Conservation (phyloP, 2,329 filamentous ascomycete genomes). For the Penicillium sp. region DNA sequence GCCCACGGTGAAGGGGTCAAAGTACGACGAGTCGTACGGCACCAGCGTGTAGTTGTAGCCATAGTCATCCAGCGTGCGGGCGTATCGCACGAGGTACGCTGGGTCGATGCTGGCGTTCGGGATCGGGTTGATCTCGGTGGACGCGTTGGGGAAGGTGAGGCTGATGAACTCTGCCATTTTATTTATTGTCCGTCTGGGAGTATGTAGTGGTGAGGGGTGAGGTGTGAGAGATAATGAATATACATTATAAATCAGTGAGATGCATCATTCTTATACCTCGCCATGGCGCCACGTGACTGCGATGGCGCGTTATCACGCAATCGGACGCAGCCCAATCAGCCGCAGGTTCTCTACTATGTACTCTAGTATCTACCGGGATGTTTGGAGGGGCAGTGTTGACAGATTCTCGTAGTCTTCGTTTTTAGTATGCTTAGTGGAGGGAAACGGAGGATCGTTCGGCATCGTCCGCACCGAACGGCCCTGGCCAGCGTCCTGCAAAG, state of each 20-base stretch:
- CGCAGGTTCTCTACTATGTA: too few species aligned
- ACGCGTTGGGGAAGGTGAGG: slow-evolving; percentile 54
- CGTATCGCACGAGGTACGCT: slow-evolving; percentile 55
- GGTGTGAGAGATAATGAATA: too few species aligned
- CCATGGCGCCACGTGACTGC: background rate
- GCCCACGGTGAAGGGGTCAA: slow-evolving; percentile 57
- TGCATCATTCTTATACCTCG: background rate
- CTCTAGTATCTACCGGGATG: too few species aligned
- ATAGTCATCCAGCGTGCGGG: slow-evolving; percentile 56
- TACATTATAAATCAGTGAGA: too few species aligned
- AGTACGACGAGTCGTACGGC: slow-evolving; percentile 55
- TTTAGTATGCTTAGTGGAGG: too few species aligned
- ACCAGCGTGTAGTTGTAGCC: slow-evolving; percentile 60
- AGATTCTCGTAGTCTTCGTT: too few species aligned
- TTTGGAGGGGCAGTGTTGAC: too few species aligned
- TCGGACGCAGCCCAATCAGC: background rate
- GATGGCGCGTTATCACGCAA: slow-evolving; percentile 7
- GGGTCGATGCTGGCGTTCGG: slow-evolving; percentile 52
- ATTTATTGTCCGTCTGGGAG: background rate
- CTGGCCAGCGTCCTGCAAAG: too few species aligned
- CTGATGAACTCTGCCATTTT: slow-evolving; percentile 53
- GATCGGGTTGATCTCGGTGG: slow-evolving; percentile 54
- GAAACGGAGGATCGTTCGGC: too few species aligned
- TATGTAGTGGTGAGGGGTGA: background rate
- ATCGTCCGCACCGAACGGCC: too few species aligned